Evolutionary conservation across 495 filamentous ascomycete species (phyloP), one percentile per base, ranked within the genome.

Genomic region (Xylaria bambusicola): DNA sequence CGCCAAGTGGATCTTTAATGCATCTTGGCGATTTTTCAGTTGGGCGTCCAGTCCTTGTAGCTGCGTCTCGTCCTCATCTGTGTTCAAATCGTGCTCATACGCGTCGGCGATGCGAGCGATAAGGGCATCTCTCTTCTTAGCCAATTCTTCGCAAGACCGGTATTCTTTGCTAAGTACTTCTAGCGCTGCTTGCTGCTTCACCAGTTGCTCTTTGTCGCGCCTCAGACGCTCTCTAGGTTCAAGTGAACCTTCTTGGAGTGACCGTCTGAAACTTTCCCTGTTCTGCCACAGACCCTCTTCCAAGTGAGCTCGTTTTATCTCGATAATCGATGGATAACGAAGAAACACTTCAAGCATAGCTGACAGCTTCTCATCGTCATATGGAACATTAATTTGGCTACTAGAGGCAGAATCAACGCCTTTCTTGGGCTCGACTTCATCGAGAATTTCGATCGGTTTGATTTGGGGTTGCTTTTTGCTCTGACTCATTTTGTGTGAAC

Each of bases 61-160:
- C 24, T 64, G 66, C 3, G 48, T 56, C 52, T 80, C 76, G 7
- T 77, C 71, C 12, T 73, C 70, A 5, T 67, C 62, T 3, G 66
- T 78, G 46, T 80, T 74, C 5, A 70, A 27, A 12, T 69, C 70
- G 6, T 75, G 63, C 17, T 62, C 67, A 60, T 76, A 80, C 1
- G 72, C 72, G 23, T 73, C 62, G 2, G 53, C 63, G 26, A 80
- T 69, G 20, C 71, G 64, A 15, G 64, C 53, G n/a, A 76, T 62
- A 2, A 79, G 60, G 0, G 65, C 56, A 12, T 77, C 67, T n/a
- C 65, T 69, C 56, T 74, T 67, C 8, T 44, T 48, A 26, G 50
- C 60, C 21, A 78, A 47, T 2, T 72, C 62, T 27, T 69, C 61
- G 42, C 70, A 73, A 12, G 38, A 56, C 18, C 66, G 58, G 49